Base-by-base conservation (phyloP, 345 rosid genomes). In the Gossypium ekmanianum region DNA sequence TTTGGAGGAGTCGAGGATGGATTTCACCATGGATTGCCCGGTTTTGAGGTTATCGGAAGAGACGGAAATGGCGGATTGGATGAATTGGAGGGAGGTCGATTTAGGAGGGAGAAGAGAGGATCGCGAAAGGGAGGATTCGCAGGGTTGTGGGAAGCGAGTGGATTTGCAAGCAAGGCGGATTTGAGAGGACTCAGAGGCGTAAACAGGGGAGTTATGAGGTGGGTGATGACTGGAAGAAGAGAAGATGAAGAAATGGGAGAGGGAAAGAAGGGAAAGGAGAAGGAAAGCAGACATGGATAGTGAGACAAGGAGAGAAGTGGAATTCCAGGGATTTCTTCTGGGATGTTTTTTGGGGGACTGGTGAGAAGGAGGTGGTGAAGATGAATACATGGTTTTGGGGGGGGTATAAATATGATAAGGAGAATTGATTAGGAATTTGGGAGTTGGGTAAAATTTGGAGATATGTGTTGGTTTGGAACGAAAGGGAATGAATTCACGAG, bases 151-250 rank as follows among this genome's bases (percentile, higher is more conserved):
- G 81, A 78, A 82, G 43, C 94, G 84, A 3, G 97, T 90, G 44
- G 97, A 88, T 57, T 86, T 82, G 73, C 95, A 92, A 11, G 93
- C 92, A 20, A 76, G 84, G 3, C 45, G 61, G 79, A 92, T 84
- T 71, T 79, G 81, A 22, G 79, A 48, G 59, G 78, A 7, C 63
- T 58, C 48, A 11, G 72, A 16, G 7, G 70, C 2, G 0, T 82
- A 74, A 0, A 76, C 75, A 1, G 68, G 29, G 7, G 72, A 56
- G 11, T 24, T 18, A 13, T 18, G 13, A 47, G 74, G 78, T 51
- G 75, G 59, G 44, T 62, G 77, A 50, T n/a, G 82, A 51, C 14
- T 11, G 47, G 76, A 27, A 44, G 61, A 9, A 55, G 79, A 54
- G 57, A 67, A 48, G 80, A 58, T 63, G 78, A 61, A 61, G 67